Evolutionary conservation across 345 rosid genomes (phyloP).

Genomic region (Populus simonii): DNA sequence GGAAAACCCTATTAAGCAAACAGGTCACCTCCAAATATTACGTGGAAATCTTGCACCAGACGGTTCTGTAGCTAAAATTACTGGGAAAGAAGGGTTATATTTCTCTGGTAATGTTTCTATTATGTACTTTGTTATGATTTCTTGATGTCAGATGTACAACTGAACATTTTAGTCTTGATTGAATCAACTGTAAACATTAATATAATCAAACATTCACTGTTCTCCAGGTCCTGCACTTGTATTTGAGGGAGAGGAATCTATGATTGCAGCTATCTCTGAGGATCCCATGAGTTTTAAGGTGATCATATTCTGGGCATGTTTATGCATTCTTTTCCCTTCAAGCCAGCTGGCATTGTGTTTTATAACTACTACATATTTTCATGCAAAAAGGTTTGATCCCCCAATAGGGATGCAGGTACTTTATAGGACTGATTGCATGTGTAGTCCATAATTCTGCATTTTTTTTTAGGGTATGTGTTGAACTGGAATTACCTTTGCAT

Average conservation of each 20-base stretch:
- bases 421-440: neutral
- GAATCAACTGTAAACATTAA: neutral
- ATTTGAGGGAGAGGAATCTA: constrained; percentile 96
- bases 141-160: neutral
- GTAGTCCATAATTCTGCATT: neutral
- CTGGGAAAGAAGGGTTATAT: constrained; percentile 95
- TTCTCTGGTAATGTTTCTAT: constrained; percentile 62
- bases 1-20: constrained; percentile 85
- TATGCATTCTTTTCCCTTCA: neutral
- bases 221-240: constrained; percentile 92
- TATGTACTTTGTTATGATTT: neutral
- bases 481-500: neutral
- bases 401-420: neutral
- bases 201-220: constrained; percentile 8
- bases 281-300: constrained; percentile 87
- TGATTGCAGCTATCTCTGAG: constrained; percentile 80
- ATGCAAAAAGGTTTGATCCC: neutral
- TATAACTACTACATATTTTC: neutral
- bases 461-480: neutral
- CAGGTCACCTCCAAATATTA: constrained; percentile 91
- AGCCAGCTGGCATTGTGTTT: neutral
- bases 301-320: neutral
- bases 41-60: constrained; percentile 90
- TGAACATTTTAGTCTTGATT: neutral
- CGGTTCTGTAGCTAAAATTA: constrained; percentile 99